Evolutionary conservation across 2,329 filamentous ascomycete genomes (phyloP).

Genomic region (Dryadomyces sulphureus): DNA sequence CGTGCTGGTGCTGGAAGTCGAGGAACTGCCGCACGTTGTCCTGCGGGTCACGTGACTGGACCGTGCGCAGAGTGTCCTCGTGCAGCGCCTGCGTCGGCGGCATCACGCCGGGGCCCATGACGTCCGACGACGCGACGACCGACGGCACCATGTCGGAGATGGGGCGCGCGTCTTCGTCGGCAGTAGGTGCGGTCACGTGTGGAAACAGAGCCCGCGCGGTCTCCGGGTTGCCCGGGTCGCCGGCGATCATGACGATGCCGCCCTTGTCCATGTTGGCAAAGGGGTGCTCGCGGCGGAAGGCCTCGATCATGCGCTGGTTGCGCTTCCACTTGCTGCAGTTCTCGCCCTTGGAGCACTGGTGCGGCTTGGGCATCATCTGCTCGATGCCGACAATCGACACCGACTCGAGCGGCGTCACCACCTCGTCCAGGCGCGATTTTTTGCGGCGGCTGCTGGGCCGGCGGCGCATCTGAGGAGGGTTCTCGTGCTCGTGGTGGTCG

Average conservation of each 20-base stretch:
- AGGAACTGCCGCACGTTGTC: slow-evolving; percentile 90
- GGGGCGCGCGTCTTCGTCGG: slow-evolving; percentile 44
- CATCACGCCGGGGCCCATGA: slow-evolving; percentile 55
- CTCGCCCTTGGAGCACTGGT: slow-evolving; percentile 75
- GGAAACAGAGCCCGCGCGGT: slow-evolving; percentile 43
- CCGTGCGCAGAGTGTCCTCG: slow-evolving; percentile 53
- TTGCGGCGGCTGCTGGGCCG: slow-evolving; percentile 24
- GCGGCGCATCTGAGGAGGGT: slow-evolving; percentile 23
- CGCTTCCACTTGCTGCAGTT: slow-evolving; percentile 70
- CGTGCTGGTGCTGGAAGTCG: slow-evolving; percentile 56
- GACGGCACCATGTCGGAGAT: slow-evolving; percentile 66
- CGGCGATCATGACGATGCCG: slow-evolving; percentile 61
- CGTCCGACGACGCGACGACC: slow-evolving; percentile 79
- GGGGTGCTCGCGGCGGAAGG: slow-evolving; percentile 63
- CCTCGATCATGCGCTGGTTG: slow-evolving; percentile 62
- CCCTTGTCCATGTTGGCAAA: slow-evolving; percentile 42
- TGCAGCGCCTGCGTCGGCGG: slow-evolving; percentile 48
- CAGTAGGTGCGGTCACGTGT: not conserved
- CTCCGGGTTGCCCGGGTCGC: slow-evolving; percentile 62
- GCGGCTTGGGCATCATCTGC: slow-evolving; percentile 71
- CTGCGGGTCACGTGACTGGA: slow-evolving; percentile 66
- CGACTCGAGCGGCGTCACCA: slow-evolving; percentile 66
- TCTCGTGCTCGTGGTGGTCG: too few relatives aligned
- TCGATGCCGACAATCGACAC: slow-evolving; percentile 88
- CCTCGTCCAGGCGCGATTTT: slow-evolving; percentile 37